Evolutionary conservation across 768 basidiomycete species (phyloP).

Genomic region (Xerocomellus dryophilus): DNA sequence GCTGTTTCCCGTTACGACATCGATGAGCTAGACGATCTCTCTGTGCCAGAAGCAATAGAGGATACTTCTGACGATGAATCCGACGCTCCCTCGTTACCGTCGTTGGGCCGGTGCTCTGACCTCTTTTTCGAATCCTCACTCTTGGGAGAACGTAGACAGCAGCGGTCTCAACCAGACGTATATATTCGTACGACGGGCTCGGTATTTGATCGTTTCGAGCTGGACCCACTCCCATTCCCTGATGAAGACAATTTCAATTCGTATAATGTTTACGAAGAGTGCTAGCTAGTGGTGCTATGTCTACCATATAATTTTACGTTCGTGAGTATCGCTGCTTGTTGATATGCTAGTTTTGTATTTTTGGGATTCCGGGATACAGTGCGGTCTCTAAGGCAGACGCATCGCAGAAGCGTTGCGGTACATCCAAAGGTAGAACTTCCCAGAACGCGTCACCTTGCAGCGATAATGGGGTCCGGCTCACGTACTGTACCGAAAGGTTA

Average conservation of each 20-base stretch:
- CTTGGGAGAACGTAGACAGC: constrained; percentile 47
- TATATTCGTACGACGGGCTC: constrained; percentile 59
- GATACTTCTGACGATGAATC: constrained; percentile 86
- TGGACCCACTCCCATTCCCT: constrained; percentile 71
- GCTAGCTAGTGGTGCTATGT: constrained; percentile 56
- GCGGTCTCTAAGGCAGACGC: background rate
- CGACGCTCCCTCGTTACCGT: constrained; percentile 63
- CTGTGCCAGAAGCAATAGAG: constrained; percentile 79
- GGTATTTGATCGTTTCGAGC: constrained; percentile 62
- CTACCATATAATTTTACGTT: constrained; percentile 28
- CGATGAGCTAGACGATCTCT: constrained; percentile 65
- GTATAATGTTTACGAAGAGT: constrained; percentile 60
- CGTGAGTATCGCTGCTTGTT: constrained; percentile 21
- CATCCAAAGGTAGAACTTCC: constrained; percentile 4
- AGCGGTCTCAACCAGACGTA: constrained; percentile 52
- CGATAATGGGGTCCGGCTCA: constrained; percentile 23
- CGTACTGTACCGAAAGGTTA: constrained; percentile 58
- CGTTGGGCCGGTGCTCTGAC: constrained; percentile 55
- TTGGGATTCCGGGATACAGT: background rate
- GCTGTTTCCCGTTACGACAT: constrained; percentile 61
- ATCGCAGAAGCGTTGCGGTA: background rate
- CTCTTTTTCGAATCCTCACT: constrained; percentile 50
- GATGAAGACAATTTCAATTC: constrained; percentile 45
- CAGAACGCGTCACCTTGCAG: constrained; percentile 27
- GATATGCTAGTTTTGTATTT: constrained; percentile 33